Percentiles rank a stretch among this genome's conserved stretches.
phyloP scores from a whole-genome alignment of 331 rosid species.

The Quercus tomentella region DNA sequence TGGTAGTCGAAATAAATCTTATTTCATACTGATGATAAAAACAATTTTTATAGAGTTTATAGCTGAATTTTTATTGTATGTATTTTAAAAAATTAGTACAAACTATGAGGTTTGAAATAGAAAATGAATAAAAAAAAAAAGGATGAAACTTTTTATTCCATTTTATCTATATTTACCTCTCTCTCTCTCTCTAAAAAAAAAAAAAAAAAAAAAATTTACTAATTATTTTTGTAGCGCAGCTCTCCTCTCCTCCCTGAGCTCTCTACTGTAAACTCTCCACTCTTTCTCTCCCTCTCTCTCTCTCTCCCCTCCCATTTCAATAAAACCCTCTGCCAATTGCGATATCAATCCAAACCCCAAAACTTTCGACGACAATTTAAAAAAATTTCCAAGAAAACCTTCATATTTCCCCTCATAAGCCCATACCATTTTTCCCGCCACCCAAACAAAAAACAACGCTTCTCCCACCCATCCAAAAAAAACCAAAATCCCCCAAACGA shows the following conservation, averaged over 20 bases:
- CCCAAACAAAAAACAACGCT: not conserved
- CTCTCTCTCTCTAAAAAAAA: not conserved
- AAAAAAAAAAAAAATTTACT: not conserved
- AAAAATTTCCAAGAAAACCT: not conserved
- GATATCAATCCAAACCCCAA: conserved; percentile 9
- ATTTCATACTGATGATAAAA: too few species aligned
- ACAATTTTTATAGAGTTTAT: rapidly evolving
- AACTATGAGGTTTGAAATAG: not conserved
- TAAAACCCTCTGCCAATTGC: not conserved
- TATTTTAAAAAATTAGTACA: too few species aligned
- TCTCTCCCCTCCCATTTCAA: not conserved
- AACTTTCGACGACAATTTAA: not conserved
- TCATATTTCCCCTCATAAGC: not conserved
- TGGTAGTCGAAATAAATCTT: too few species aligned
- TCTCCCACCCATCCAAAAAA: too few species aligned
- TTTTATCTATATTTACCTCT: too few species aligned
- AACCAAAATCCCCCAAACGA: conserved; percentile 5
- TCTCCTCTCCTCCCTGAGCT: not conserved
- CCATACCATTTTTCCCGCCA: conserved; percentile 15
- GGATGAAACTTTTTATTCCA: too few species aligned
- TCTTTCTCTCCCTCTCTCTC: not conserved
- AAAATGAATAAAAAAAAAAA: not conserved
- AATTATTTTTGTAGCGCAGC: not conserved
- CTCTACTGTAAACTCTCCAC: not conserved
- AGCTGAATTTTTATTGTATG: too few species aligned